Percentiles rank a stretch among this genome's conserved stretches.
phyloP scores from a whole-genome alignment of 345 rosid genomes.

The Pistacia vera region DNA sequence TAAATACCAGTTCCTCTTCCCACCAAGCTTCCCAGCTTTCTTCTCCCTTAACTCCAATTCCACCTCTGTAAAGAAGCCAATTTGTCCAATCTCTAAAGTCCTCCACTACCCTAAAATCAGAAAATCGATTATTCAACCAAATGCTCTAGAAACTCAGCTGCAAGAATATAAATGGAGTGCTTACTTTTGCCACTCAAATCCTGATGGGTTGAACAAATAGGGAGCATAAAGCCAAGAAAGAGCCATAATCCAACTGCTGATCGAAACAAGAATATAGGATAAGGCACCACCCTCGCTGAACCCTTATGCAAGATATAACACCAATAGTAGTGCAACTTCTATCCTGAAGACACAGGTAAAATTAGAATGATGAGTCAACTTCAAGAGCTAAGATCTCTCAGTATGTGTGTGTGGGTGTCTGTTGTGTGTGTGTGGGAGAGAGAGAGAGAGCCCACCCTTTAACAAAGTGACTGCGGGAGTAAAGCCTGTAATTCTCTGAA shows the following conservation, averaged over 20 bases:
- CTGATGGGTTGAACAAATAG: slow-evolving; percentile 94
- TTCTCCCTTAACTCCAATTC: slow-evolving; percentile 97
- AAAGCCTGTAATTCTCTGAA: slow-evolving; percentile 91
- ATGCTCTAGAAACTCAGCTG: background rate
- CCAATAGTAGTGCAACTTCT: slow-evolving; percentile 81
- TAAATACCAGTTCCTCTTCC: slow-evolving; percentile 93
- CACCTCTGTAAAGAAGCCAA: slow-evolving; percentile 98
- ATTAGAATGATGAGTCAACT: slow-evolving; percentile 16
- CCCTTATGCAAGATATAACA: slow-evolving; percentile 86
- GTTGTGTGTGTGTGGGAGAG: background rate
- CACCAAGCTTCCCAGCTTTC: slow-evolving; percentile 99
- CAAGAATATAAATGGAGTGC: slow-evolving; percentile 23
- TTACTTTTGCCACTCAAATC: slow-evolving; percentile 99
- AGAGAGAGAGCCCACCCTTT: slow-evolving; percentile 56
- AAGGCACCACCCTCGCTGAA: slow-evolving; percentile 74
- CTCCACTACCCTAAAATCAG: slow-evolving; percentile 73
- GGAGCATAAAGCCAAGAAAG: slow-evolving; percentile 97
- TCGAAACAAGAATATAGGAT: slow-evolving; percentile 74
- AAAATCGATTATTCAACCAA: slow-evolving; percentile 14
- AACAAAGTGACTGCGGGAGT: slow-evolving; percentile 96
- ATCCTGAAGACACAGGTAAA: slow-evolving; percentile 49
- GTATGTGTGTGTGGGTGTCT: no score
- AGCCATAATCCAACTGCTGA: slow-evolving; percentile 99
- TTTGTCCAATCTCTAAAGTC: slow-evolving; percentile 99
- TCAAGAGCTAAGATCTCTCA: background rate